Evolutionary conservation across 2,329 filamentous ascomycete genomes (phyloP).

Genomic region (Exophiala spinifera): DNA sequence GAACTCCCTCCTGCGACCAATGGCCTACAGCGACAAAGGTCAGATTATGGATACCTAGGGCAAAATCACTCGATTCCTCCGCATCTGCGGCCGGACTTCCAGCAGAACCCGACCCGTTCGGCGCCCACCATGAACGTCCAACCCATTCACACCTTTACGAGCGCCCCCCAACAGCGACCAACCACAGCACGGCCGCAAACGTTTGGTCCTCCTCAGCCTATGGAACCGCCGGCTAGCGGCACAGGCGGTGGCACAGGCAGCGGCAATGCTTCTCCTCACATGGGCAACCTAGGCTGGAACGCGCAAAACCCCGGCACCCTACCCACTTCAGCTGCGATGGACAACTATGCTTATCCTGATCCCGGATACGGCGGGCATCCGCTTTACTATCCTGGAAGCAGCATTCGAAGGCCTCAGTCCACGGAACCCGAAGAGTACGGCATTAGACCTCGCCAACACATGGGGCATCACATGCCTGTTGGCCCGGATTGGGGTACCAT

Average conservation of each 20-base stretch:
- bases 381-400: constrained; percentile 69
- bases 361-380: constrained; percentile 59
- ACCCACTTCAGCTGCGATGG: constrained; percentile 66
- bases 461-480: constrained; percentile 23
- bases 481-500: constrained; percentile 24
- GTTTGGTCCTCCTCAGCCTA: constrained; percentile 78
- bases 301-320: constrained; percentile 74
- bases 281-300: constrained; percentile 78
- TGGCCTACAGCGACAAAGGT: constrained; percentile 61
- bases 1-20: constrained; percentile 68
- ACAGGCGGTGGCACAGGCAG: constrained; percentile 70
- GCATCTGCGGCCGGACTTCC: constrained; percentile 74
- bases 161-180: constrained; percentile 48
- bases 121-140: constrained; percentile 64
- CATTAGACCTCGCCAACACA: constrained; percentile 48
- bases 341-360: constrained; percentile 82
- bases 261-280: constrained; percentile 80
- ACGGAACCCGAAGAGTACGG: constrained; percentile 68
- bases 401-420: constrained; percentile 70
- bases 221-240: constrained; percentile 74
- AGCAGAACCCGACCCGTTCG: constrained; percentile 61
- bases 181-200: constrained; percentile 81
- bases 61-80: constrained; percentile 73
- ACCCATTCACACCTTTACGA: constrained; percentile 58
- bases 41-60: constrained; percentile 71